Conservation (phyloP, 2,329 filamentous ascomycete genomes). For the Talaromyces marneffei region DNA sequence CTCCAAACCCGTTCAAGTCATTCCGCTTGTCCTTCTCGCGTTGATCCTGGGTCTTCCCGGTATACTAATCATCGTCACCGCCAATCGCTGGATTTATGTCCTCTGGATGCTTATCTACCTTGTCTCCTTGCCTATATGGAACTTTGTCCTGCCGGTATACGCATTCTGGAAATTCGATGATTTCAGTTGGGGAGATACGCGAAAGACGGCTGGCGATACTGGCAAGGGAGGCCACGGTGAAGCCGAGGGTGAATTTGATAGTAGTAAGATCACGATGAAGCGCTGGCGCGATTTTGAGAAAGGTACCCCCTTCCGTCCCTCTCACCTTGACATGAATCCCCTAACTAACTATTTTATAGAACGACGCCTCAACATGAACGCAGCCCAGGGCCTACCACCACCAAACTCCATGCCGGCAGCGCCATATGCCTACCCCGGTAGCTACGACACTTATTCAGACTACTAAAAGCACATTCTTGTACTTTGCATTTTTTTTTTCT, state of each 20-base stretch:
- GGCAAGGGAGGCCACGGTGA: constrained; percentile 75
- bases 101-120: constrained; percentile 97
- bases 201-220: constrained; percentile 88
- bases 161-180: constrained; percentile 99
- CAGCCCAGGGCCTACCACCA: constrained; percentile 23
- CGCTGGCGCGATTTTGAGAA: constrained; percentile 94
- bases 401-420: constrained; percentile 18
- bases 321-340: neutral
- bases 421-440: constrained; percentile 26
- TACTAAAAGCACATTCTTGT: constrained; percentile 23
- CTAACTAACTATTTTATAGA: constrained; percentile 23
- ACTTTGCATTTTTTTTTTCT: constrained; percentile 1
- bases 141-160: constrained; percentile 89
- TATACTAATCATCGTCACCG: constrained; percentile 84
- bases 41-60: constrained; percentile 92
- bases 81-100: constrained; percentile 86
- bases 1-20: constrained; percentile 68
- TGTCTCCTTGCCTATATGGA: constrained; percentile 89
- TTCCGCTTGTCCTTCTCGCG: constrained; percentile 80
- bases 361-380: constrained; percentile 31
- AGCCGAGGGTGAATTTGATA: constrained; percentile 93
- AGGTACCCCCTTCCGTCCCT: constrained; percentile 41
- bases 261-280: constrained; percentile 99
- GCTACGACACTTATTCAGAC: constrained; percentile 34
- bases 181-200: constrained; percentile 97